Evolutionary conservation across 2,329 filamentous ascomycete genomes (phyloP), one percentile per base, ranked within the genome.

Genomic region (Zymoseptoria ardabiliae): DNA sequence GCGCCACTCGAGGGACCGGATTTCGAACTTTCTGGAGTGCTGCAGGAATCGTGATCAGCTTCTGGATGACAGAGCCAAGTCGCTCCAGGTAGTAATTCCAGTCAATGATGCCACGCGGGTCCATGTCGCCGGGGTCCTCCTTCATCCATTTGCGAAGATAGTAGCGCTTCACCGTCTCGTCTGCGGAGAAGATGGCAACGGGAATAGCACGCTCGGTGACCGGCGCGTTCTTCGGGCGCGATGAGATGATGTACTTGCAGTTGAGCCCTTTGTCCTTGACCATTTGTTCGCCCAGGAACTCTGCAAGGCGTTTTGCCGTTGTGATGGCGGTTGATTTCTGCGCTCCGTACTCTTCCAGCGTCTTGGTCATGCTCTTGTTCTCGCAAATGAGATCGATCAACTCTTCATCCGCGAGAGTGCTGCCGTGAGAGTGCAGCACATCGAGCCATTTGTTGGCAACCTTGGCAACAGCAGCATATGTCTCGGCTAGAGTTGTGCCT

Each of bases 281-380:
- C 95, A 99, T 99, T 71, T 96, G 91, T 72, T 97, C 93, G 41
- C 94, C 94, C 63, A 99, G 73, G 72, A 99, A 99, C 70, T 99
- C 94, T 41, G 94, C 94, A 50, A 99, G 77, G 63, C 94, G 91
- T 69, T 88, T 94, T 10, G 94, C 94, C 0, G 94, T 99, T 2
- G 94, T 99, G 73, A 99, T 99, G n/a, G 94, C 96, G 1, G 94
- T 99, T 0, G 93, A 97, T 73, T 99, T 99, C 69, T 99, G 95
- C 7, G 78, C 79, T 19, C 92, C 94, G 66, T 99, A 99, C 75
- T 99, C 95, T 66, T 97, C 93, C 1, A 99, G 79, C 0, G 94
- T 95, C 77, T 99, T 99, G 19, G 87, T 83, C 94, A 99, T 99
- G 78, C 85, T 97, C 78, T 95, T 88, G 77, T 99, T 99, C 74